Base-by-base conservation (phyloP, 495 filamentous ascomycete species). In the Aspergillus saccharolyticus region DNA sequence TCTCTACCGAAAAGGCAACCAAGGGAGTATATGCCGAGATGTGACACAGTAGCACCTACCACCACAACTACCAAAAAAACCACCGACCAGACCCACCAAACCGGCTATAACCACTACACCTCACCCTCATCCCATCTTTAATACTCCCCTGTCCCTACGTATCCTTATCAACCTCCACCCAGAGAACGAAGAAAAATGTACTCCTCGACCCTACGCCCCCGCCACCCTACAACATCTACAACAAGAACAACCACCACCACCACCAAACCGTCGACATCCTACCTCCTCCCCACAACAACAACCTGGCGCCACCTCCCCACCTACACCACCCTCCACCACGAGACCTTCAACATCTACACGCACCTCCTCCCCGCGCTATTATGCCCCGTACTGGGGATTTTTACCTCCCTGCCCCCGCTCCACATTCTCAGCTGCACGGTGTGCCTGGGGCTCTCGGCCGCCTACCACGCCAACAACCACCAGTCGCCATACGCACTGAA, bases 261-360 rank as follows among this genome's bases (percentile, higher is more conserved):
- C 33, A 39, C 12, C 33, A 5, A 5, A 5, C 33, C 7, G 12
- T 5, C 7, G 10, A 39, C 5, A 5, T 12, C 33, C 33, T 39
- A 39, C 33, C 4, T 12, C 33, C 33, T 39, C 56, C 57, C 16
- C 61, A 54, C 8, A 53, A 21, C 3, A 50, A 46, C 50, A 0
- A 60, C 66, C 1, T 62, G 65, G 1, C 77, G 73, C 56, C 73
- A 74, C 12, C 66, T 73, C 42, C 60, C 65, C 49, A 70, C 69
- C 2, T 47, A 69, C 33, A 76, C 75, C 4, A 63, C 60, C 52
- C 16, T 22, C 0, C 45, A 48, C 45, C 19, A 48, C 45, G 45
- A 48, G 6, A 48, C 45, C 10, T 2, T 14, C 45, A 48, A 70
- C 55, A 71, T 71, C 49, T 71, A 61, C 55, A 66, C 68, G 21